Conservation (phyloP, 2,329 filamentous ascomycete genomes). For the Akanthomyces uredinophilus region DNA sequence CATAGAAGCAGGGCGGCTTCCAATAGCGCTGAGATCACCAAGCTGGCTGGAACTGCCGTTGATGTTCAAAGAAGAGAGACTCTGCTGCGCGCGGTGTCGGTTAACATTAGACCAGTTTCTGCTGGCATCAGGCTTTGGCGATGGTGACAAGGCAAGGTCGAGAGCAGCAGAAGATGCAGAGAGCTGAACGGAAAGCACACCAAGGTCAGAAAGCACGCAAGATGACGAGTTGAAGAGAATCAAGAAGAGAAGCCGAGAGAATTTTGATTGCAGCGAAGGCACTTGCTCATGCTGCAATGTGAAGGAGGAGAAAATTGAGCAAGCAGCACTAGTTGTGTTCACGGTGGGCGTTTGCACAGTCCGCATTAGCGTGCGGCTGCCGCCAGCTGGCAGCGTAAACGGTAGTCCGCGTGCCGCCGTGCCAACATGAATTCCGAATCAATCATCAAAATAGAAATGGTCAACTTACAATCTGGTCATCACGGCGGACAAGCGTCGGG, state of each 20-base stretch:
- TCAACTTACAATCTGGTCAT: slow-evolving; percentile 49
- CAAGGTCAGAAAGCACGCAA: slow-evolving; percentile 29
- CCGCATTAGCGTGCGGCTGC: neutral
- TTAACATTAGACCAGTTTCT: slow-evolving; percentile 57
- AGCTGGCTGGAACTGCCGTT: slow-evolving; percentile 30
- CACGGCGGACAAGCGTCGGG: slow-evolving; percentile 71
- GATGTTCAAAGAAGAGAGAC: slow-evolving; percentile 44
- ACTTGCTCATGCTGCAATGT: neutral
- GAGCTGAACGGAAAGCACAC: slow-evolving; percentile 48
- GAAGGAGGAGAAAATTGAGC: neutral
- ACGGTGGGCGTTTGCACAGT: neutral
- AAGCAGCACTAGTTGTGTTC: neutral
- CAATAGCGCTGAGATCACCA: slow-evolving; percentile 43
- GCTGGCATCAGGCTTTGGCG: slow-evolving; percentile 56
- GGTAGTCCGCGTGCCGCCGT: neutral
- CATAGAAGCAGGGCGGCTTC: slow-evolving; percentile 43
- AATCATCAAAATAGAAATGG: slow-evolving; percentile 8
- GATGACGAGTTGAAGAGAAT: slow-evolving; percentile 18
- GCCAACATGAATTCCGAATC: neutral
- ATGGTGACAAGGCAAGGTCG: slow-evolving; percentile 69
- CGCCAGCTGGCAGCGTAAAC: slow-evolving; percentile 8
- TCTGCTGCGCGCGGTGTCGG: slow-evolving; percentile 64
- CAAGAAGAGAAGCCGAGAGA: neutral
- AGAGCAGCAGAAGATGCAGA: slow-evolving; percentile 76
- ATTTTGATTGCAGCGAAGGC: neutral